Evolutionary conservation across 805 yeast species (phyloP), one percentile per base, ranked within the genome.

Genomic region (Ogataea pilisensis): DNA sequence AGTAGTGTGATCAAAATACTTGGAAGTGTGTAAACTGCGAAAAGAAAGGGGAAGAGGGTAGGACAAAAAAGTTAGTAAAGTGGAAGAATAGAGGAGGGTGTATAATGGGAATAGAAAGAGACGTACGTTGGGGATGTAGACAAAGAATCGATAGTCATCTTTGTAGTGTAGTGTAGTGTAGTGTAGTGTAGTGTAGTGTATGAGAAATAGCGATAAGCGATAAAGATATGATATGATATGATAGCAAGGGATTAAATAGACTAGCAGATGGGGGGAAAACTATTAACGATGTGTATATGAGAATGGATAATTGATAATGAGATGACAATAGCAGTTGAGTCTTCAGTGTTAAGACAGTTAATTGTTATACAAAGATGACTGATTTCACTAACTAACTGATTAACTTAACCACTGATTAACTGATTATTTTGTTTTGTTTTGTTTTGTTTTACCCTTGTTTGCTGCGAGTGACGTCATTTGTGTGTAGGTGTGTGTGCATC

Each of bases 111-210:
- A 18, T 16, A 9, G 4, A 27, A 14, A 4, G 12, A n/a, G 13
- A 22, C 29, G 14, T 30, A 29, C 33, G 27, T 14, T 12, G 34
- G 26, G 11, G 29, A 17, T 8, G 21, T 14, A 8, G 18, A 26
- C 8, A 22, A 14, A 4, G 34, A 16, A 24, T 36, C 39, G 29
- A 36, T 36, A 5, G 39, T 36, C 39, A 36, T 36, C 2, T 31
- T 31, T 18, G 8, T 6, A 11, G 19, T n/a, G 9, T 18, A 8
- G 30, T 8, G 30, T 27, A n/a, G 13, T 9, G 6, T 8, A 27
- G 30, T 22, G 26, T 6, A 11, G 19, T n/a, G 9, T 18, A 8
- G 30, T 8, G 30, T 27, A n/a, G 13, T 9, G 6, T 8, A 27
- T n/a, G n/a, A n/a, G n/a, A n/a, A n/a, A n/a, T n/a, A n/a, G n/a